Conservation (phyloP, 2,329 filamentous ascomycete species). For the Lecanosticta acicola region DNA sequence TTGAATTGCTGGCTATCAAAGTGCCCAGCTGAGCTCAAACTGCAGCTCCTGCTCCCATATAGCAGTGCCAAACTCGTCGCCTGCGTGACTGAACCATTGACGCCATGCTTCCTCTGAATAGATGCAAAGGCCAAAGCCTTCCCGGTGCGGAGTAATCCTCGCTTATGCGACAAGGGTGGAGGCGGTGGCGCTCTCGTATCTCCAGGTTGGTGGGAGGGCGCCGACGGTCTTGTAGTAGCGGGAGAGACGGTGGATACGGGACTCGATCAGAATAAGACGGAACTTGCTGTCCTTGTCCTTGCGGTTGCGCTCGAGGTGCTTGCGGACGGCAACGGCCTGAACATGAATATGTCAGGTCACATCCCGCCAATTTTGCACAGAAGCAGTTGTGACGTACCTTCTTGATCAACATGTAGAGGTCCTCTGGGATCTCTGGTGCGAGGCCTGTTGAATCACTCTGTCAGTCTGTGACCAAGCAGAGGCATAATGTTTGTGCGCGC, state of each 20-base stretch:
- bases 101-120: slow-evolving; percentile 20
- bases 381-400: slow-evolving; percentile 61
- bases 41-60: slow-evolving; percentile 12
- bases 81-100: slow-evolving; percentile 12
- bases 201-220: slow-evolving; percentile 85
- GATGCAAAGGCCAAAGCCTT: slow-evolving; percentile 13
- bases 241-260: slow-evolving; percentile 98
- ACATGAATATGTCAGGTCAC: slow-evolving; percentile 1
- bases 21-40: slow-evolving; percentile 4
- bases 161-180: slow-evolving; percentile 86
- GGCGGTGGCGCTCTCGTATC: slow-evolving; percentile 97
- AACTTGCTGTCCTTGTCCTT: slow-evolving; percentile 99
- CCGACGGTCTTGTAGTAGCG: slow-evolving; percentile 98
- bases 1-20: slow-evolving; percentile 18
- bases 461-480: slow-evolving; percentile 42
- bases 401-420: slow-evolving; percentile 99
- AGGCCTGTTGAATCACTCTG: slow-evolving; percentile 68
- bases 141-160: slow-evolving; percentile 10
- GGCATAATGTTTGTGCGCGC: slow-evolving; percentile 31
- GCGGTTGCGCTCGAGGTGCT: slow-evolving; percentile 99
- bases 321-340: slow-evolving; percentile 94
- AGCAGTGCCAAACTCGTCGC: slow-evolving; percentile 4
- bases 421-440: slow-evolving; percentile 96
- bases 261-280: slow-evolving; percentile 99
- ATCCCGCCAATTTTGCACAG: not conserved